Evolutionary conservation across 192 early-diverging fungal species (phyloP).

Genomic region (Coemansia asiatica): DNA sequence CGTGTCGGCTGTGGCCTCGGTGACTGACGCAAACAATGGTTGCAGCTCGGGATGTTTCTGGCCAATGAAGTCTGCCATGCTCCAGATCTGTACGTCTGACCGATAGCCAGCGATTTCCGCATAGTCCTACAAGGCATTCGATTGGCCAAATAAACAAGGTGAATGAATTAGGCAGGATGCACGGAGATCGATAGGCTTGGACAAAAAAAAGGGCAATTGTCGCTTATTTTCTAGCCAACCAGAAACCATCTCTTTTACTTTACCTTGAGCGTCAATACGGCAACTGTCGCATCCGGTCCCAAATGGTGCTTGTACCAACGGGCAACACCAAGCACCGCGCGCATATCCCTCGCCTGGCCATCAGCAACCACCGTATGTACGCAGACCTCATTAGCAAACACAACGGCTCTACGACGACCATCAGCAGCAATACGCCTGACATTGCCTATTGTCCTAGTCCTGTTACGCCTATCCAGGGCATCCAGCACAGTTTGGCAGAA

Average conservation of each 20-base stretch:
- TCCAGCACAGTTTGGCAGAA: constrained; percentile 65
- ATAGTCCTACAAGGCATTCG: neutral
- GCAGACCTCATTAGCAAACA: constrained; percentile 74
- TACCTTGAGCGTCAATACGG: constrained; percentile 30
- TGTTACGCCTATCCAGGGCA: constrained; percentile 63
- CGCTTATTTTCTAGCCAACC: constrained; percentile 1
- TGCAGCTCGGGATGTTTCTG: constrained; percentile 50
- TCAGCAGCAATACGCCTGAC: constrained; percentile 63
- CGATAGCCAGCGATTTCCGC: constrained; percentile 1
- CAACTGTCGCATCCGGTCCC: constrained; percentile 24
- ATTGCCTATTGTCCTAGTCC: constrained; percentile 62
- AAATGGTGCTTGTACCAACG: constrained; percentile 65
- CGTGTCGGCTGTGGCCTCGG: constrained; percentile 59
- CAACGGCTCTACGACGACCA: constrained; percentile 56
- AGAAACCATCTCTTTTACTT: neutral
- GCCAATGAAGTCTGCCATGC: constrained; percentile 43
- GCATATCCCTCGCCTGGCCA: constrained; percentile 57
- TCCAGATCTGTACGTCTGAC: constrained; percentile 23
- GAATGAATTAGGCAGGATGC: neutral
- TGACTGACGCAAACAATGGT: constrained; percentile 52
- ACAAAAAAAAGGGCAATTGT: neutral
- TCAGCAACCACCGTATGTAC: constrained; percentile 34
- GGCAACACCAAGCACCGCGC: constrained; percentile 57
- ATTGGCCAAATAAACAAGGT: neutral
- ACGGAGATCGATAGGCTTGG: neutral